Evolutionary conservation across 768 basidiomycete species (phyloP).

Genomic region (Tricholoma flavovirens): DNA sequence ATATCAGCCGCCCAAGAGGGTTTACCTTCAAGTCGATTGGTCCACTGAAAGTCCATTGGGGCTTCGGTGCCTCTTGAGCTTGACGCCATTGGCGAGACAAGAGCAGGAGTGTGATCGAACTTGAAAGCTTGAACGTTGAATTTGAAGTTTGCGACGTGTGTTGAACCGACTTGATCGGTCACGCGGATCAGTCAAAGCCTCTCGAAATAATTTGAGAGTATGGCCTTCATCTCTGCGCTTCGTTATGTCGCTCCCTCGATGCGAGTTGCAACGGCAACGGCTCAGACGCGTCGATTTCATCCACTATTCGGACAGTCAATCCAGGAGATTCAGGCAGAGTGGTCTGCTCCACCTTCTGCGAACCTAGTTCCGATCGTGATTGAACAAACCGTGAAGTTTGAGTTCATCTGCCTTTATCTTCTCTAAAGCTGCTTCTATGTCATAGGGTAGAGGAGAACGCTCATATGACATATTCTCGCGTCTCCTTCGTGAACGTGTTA

Average conservation of each 20-base stretch:
- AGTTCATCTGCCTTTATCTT: constrained; percentile 4
- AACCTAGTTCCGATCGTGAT: constrained; percentile 89
- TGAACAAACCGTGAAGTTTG: constrained; percentile 68
- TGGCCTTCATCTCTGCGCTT: constrained; percentile 18
- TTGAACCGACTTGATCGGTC: constrained; percentile 14
- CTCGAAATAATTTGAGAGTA: constrained; percentile 4
- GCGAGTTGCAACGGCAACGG: constrained; percentile 12
- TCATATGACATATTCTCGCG: constrained; percentile 97
- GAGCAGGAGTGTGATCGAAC: too few relatives aligned
- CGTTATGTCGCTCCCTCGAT: constrained; percentile 18
- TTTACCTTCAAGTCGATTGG: constrained; percentile 52
- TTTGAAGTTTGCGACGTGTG: too few relatives aligned
- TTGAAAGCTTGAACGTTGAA: too few relatives aligned
- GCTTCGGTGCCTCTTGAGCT: constrained; percentile 47
- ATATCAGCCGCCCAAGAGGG: constrained; percentile 54
- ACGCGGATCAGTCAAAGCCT: too few relatives aligned
- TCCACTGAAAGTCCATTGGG: constrained; percentile 89
- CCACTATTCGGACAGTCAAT: constrained; percentile 42
- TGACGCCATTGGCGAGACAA: constrained; percentile 37
- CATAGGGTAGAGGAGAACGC: constrained; percentile 76
- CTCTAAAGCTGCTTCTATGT: background rate
- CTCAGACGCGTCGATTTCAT: constrained; percentile 42
- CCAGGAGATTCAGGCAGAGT: constrained; percentile 27
- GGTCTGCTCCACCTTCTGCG: constrained; percentile 40
- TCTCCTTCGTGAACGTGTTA: constrained; percentile 85